Evolutionary conservation across 305 asterid species (phyloP).

Genomic region (Solanum hybrid): DNA sequence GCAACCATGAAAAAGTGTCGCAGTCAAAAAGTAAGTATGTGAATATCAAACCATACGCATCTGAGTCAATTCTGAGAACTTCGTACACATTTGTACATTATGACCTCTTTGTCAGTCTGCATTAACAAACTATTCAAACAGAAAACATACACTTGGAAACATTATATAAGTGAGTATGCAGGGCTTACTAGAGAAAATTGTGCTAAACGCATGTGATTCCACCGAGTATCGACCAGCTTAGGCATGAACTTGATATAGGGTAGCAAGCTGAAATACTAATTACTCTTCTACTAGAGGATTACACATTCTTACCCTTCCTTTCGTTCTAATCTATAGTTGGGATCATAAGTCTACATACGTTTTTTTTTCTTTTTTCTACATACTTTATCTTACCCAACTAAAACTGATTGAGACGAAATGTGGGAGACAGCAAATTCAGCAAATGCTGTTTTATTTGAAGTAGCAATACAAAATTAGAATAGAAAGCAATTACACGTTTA

Average conservation of each 20-base stretch:
- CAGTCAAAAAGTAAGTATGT: conserved; percentile 15
- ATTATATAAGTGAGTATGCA: neutral
- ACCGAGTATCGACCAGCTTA: neutral
- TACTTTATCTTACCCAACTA: neutral
- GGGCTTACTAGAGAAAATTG: neutral
- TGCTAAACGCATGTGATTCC: neutral
- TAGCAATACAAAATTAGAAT: neutral
- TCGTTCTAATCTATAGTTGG: neutral
- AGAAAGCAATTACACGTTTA: neutral
- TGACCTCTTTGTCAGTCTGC: neutral
- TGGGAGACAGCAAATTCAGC: neutral
- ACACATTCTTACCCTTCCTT: neutral
- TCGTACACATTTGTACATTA: neutral
- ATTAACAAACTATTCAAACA: neutral
- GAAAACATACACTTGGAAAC: neutral
- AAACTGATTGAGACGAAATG: neutral
- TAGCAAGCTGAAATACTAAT: neutral
- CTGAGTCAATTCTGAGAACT: neutral
- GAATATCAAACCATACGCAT: neutral
- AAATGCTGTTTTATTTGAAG: neutral
- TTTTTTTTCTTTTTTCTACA: neutral
- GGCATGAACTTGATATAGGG: neutral
- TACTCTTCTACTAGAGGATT: neutral
- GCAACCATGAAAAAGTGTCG: conserved; percentile 12
- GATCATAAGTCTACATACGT: neutral